Base-by-base conservation (phyloP, 257 asterid genomes). In the Solanum chaucha region DNA sequence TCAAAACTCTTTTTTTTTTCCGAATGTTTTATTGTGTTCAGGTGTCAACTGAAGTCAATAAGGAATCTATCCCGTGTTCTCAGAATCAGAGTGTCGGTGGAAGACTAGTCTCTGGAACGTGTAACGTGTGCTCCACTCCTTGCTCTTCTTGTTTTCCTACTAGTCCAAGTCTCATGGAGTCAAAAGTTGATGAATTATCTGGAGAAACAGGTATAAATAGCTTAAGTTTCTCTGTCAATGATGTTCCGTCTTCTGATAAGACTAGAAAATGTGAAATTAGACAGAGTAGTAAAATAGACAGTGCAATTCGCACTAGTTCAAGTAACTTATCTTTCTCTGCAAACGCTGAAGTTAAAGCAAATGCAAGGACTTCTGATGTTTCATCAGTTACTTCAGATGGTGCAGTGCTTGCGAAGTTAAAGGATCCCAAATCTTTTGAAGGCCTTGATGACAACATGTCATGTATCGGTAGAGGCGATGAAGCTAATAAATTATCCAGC, bases 51-150 rank as follows among this genome's bases (percentile, higher is more conserved):
- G 90, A 85, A 87, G 89, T 85, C 85, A 88, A 75, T 44, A 86
- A 91, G 87, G 89, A 85, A 78, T 84, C 86, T 84, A 72, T 75
- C 85, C 88, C 82, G 67, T 67, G 84, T 88, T 85, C 89, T 87
- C 87, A 78, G 92, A 90, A 85, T 90, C 86, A 84, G 86, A 88
- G 90, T 86, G 87, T 87, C 78, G 88, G 85, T 84, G 72, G 58
- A 41, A 90, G 84, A 81, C 91, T 85, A 81, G 90, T 86, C 78
- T 85, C 91, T 87, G 95, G 97, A 88, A 89, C 93, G 51, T 94
- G 97, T 91, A 91, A 90, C 86, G 93, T 91, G 88, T 96, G 97
- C 88, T 92, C 95, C 89, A 89, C 95, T 46, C 94, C 96, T 87
- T 93, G 96, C 90, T 90, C 94, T 46, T 92, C 98, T 84, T 95